Evolutionary conservation across 768 basidiomycete genomes (phyloP).

Genomic region (Calocera viscosa): DNA sequence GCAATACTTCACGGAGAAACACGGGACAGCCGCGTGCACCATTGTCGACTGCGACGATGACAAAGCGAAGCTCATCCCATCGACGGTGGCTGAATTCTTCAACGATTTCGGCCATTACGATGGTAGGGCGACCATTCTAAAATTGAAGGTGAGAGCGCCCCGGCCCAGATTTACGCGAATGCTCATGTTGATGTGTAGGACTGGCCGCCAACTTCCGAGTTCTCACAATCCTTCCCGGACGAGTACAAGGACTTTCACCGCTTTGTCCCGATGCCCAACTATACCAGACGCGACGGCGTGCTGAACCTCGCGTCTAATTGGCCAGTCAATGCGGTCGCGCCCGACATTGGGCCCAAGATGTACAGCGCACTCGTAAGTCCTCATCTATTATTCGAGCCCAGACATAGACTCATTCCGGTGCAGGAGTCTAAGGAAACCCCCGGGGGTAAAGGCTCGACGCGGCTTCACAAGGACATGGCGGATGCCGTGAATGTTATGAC

Average conservation of each 20-base stretch:
- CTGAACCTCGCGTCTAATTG: conserved; percentile 85
- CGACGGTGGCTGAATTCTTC: conserved; percentile 72
- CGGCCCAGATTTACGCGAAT: not conserved
- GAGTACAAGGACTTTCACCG: conserved; percentile 74
- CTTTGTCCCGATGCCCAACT: conserved; percentile 77
- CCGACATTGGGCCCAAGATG: conserved; percentile 88
- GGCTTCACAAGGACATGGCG: conserved; percentile 89
- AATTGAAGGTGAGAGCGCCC: conserved; percentile 49
- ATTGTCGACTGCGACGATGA: conserved; percentile 78
- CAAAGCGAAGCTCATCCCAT: conserved; percentile 32
- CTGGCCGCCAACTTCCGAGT: conserved; percentile 84
- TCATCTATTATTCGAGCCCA: not conserved
- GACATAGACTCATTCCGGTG: conserved; percentile 8
- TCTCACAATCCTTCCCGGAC: conserved; percentile 69
- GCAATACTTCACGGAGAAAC: conserved; percentile 59
- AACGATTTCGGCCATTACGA: conserved; percentile 55
- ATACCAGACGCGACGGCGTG: conserved; percentile 80
- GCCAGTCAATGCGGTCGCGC: conserved; percentile 60
- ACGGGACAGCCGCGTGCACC: conserved; percentile 49
- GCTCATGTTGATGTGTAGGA: conserved; percentile 49
- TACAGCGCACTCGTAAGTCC: conserved; percentile 61
- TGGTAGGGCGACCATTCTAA: conserved; percentile 46
- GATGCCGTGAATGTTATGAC: conserved; percentile 90
- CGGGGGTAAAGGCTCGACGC: conserved; percentile 72
- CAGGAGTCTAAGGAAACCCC: conserved; percentile 46